A percentile compares a stretch with the other conserved stretches of the same genome.
Conservation (phyloP, 2,329 filamentous ascomycete genomes). For the Aspergillus sp. region DNA sequence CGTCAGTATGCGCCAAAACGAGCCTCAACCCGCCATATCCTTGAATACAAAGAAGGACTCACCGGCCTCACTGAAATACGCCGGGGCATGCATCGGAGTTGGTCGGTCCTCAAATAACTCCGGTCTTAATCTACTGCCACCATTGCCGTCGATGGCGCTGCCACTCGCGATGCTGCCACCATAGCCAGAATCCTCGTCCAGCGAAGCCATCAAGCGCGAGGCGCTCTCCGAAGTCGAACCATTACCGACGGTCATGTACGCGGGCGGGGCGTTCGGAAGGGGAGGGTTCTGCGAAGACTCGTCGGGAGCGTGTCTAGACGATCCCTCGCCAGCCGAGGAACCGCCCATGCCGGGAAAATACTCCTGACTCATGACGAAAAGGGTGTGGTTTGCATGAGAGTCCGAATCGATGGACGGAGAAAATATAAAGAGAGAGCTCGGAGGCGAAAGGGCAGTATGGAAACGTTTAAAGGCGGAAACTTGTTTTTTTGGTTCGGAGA, state of each 20-base stretch:
- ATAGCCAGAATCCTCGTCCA: conserved; percentile 90
- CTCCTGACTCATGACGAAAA: conserved; percentile 43
- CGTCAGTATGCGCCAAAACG: conserved; percentile 14
- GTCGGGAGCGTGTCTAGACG: conserved; percentile 33
- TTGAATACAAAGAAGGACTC: conserved; percentile 9
- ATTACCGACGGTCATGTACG: conserved; percentile 85
- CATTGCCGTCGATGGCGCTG: conserved; percentile 47
- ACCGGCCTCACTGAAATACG: conserved; percentile 49
- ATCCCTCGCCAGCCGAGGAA: conserved; percentile 37
- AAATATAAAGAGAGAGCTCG: neutral
- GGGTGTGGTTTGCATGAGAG: conserved; percentile 12
- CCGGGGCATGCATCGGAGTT: conserved; percentile 55
- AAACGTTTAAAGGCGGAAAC: conserved; percentile 5
- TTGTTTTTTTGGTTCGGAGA: conserved; percentile 1
- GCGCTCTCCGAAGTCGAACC: conserved; percentile 81
- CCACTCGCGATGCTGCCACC: conserved; percentile 75
- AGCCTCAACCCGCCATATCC: neutral
- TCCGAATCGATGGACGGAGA: neutral
- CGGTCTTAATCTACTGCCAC: conserved; percentile 53
- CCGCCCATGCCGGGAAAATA: conserved; percentile 37
- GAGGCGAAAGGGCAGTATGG: conserved; percentile 2
- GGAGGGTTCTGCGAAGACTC: conserved; percentile 27
- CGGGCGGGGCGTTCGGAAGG: conserved; percentile 46
- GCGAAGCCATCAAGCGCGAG: conserved; percentile 72
- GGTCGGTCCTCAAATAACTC: conserved; percentile 58